These are phyloP conservation scores for Starmera quercuum DNA, from an alignment of 805 yeast genomes.

Conservation along the genomic window DNA sequence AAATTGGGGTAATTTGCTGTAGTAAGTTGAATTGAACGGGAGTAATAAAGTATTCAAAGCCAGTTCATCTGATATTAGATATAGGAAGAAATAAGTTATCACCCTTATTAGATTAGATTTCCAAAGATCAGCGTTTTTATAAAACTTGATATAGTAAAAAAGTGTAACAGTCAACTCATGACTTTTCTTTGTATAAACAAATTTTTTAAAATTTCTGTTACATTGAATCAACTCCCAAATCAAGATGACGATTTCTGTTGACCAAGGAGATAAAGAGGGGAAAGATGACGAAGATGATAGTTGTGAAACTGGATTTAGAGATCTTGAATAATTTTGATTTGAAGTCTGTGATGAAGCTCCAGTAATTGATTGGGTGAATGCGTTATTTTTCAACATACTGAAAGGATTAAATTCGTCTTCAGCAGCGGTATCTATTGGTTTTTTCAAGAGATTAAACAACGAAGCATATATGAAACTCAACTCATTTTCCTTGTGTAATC, in stretches of 20 bases:
- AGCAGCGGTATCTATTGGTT: conserved; percentile 33
- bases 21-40: conserved; percentile 35
- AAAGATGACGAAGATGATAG: conserved; percentile 15
- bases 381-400: conserved; percentile 16
- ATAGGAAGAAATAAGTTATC: conserved; percentile 43
- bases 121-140: conserved; percentile 30
- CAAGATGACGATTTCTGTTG: conserved; percentile 51
- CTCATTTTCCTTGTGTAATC: conserved; percentile 48
- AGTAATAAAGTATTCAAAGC: conserved; percentile 33
- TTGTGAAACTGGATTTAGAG: conserved; percentile 3
- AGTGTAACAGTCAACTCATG: conserved; percentile 47
- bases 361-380: conserved; percentile 3
- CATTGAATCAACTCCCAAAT: conserved; percentile 75
- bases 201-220: conserved; percentile 46
- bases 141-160: conserved; percentile 49
- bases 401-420: conserved; percentile 31
- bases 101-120: conserved; percentile 37
- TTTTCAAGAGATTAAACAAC: conserved; percentile 38
- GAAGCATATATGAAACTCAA: conserved; percentile 39
- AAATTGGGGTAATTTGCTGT: conserved; percentile 43
- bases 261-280: conserved; percentile 39
- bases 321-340: neutral
- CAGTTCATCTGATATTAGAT: conserved; percentile 33
- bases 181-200: conserved; percentile 38
- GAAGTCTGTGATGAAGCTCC: conserved; percentile 2